Percentiles rank a stretch among this genome's conserved stretches.
phyloP scores from a whole-genome alignment of 148 eudicot genomes.

The Rhododendron simsii region DNA sequence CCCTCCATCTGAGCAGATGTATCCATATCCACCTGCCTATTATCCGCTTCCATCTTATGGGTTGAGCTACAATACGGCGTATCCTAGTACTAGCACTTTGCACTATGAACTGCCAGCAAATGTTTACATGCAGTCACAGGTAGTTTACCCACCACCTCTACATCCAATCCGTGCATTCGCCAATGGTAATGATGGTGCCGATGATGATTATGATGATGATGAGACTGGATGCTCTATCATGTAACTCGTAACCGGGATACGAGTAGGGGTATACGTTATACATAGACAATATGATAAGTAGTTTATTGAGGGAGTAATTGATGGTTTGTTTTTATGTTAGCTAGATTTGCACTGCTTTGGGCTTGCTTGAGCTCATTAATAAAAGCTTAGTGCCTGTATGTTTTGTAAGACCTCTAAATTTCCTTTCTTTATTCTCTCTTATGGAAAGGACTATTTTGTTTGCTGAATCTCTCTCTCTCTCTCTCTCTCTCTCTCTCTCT shows the following conservation, averaged over 20 bases:
- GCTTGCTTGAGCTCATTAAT: slow-evolving; percentile 8
- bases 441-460: slow-evolving; percentile 1
- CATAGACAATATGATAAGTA: neutral
- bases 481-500: neutral
- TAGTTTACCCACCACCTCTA: slow-evolving; percentile 16
- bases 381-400: neutral
- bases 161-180: slow-evolving; percentile 3
- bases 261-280: neutral
- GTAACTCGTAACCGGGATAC: slow-evolving; percentile 11
- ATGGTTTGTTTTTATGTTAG: neutral
- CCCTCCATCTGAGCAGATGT: slow-evolving; percentile 22
- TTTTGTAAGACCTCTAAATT: slow-evolving; percentile 1
- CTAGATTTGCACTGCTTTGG: neutral
- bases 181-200: neutral
- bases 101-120: slow-evolving; percentile 24
- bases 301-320: neutral
- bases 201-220: slow-evolving; percentile 18
- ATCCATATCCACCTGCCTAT: slow-evolving; percentile 15
- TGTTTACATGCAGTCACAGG: slow-evolving; percentile 8
- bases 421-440: neutral
- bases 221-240: slow-evolving; percentile 38
- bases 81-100: slow-evolving; percentile 25
- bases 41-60: slow-evolving; percentile 32
- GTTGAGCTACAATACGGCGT: slow-evolving; percentile 33
- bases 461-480: neutral